A percentile compares a stretch with the other conserved stretches of the same genome.
These are phyloP conservation scores for Sugiyamaella marilandica DNA, from an alignment of 805 yeast genomes.

Conservation along the genomic window DNA sequence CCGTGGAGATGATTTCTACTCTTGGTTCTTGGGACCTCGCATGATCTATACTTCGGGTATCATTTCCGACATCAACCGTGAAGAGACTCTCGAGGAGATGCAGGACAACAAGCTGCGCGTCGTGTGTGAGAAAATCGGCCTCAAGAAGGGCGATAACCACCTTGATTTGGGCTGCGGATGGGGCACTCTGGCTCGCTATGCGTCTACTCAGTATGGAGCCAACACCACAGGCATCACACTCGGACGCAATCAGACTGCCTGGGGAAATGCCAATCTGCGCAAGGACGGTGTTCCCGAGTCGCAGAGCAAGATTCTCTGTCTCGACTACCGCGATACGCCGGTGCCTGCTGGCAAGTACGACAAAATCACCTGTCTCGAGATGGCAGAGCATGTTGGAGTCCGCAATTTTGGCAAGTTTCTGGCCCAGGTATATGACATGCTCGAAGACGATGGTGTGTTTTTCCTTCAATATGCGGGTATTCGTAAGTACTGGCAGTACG, in stretches of 20 bases:
- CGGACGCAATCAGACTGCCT: slow-evolving; percentile 85
- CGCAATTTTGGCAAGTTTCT: slow-evolving; percentile 73
- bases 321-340: slow-evolving; percentile 90
- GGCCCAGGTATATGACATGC: slow-evolving; percentile 75
- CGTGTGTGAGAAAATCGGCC: slow-evolving; percentile 80
- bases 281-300: slow-evolving; percentile 61
- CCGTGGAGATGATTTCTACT: slow-evolving; percentile 92
- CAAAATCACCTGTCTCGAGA: slow-evolving; percentile 86
- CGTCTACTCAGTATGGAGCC: slow-evolving; percentile 79
- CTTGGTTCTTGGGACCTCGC: slow-evolving; percentile 91
- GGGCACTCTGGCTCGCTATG: slow-evolving; percentile 88
- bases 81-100: slow-evolving; percentile 63
- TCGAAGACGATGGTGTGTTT: slow-evolving; percentile 88
- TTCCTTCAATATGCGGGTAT: slow-evolving; percentile 85
- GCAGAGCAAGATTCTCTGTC: slow-evolving; percentile 76
- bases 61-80: slow-evolving; percentile 61
- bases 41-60: slow-evolving; percentile 91
- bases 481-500: slow-evolving; percentile 91
- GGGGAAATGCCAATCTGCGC: slow-evolving; percentile 70
- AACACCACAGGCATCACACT: slow-evolving; percentile 83
- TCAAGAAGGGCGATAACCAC: slow-evolving; percentile 65
- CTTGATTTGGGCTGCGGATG: slow-evolving; percentile 93
- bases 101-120: slow-evolving; percentile 87
- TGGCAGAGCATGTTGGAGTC: slow-evolving; percentile 96
- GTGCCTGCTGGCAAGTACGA: slow-evolving; percentile 60